Evolutionary conservation across 805 yeast genomes (phyloP).

Genomic region (Yamadazyma phyllophila): DNA sequence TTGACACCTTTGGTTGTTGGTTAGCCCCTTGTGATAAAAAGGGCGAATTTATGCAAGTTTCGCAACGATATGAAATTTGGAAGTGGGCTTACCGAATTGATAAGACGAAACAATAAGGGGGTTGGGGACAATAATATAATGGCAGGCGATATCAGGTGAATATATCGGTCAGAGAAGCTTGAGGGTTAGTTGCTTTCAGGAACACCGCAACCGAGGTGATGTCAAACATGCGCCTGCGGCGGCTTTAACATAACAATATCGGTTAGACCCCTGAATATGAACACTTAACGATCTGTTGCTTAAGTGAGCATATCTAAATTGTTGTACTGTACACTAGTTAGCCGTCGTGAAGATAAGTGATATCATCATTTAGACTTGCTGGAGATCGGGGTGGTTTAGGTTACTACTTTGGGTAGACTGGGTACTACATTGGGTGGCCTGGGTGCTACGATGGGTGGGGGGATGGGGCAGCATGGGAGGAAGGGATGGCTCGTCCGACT

Average conservation of each 20-base stretch:
- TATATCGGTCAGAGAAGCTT: too few species aligned
- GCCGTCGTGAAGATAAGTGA: neutral
- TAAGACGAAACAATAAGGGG: neutral
- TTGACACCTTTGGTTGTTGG: neutral
- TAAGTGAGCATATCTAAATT: neutral
- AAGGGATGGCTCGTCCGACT: too few species aligned
- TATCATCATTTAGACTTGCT: neutral
- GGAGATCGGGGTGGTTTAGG: too few species aligned
- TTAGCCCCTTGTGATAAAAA: neutral
- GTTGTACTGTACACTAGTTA: neutral
- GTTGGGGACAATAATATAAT: neutral
- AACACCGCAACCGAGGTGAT: too few species aligned
- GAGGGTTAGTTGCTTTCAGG: too few species aligned
- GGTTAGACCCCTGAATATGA: neutral
- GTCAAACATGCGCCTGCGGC: too few species aligned
- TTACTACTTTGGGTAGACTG: too few species aligned
- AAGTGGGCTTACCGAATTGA: neutral
- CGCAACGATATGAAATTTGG: neutral
- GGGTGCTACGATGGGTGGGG: too few species aligned
- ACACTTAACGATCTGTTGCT: neutral
- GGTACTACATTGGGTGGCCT: too few species aligned
- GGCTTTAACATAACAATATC: too few species aligned
- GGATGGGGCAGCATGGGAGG: too few species aligned
- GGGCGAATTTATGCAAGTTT: neutral
- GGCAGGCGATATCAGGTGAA: too few species aligned